Evolutionary conservation across 179 eudicot species (phyloP).

Genomic region (Camellia oleifera): DNA sequence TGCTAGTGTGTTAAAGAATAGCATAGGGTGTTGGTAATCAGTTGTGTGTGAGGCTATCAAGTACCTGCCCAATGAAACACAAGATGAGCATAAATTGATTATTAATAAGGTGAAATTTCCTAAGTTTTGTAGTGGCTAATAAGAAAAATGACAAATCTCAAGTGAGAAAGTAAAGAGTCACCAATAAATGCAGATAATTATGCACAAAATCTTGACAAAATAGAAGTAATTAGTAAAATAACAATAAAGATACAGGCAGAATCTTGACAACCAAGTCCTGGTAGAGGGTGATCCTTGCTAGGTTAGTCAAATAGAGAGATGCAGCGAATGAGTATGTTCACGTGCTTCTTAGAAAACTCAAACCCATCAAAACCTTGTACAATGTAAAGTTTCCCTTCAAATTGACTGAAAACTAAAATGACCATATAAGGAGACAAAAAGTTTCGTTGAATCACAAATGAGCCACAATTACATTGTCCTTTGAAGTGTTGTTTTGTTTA

Average conservation of each 20-base stretch:
- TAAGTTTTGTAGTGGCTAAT: background rate
- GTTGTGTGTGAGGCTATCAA: slow-evolving; percentile 55
- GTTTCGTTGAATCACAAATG: too few species aligned
- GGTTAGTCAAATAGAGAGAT: background rate
- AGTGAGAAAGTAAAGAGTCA: background rate
- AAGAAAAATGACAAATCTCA: background rate
- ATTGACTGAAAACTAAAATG: too few species aligned
- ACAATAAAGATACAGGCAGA: too few species aligned
- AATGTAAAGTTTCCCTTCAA: background rate
- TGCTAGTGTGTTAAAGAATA: slow-evolving; percentile 44
- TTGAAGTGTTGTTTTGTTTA: too few species aligned
- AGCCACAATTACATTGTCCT: too few species aligned
- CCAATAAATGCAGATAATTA: background rate
- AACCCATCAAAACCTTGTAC: background rate
- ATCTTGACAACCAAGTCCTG: too few species aligned
- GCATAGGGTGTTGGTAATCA: slow-evolving; percentile 53
- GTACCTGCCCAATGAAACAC: slow-evolving; percentile 31
- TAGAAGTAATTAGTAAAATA: background rate
- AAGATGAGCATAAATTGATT: background rate
- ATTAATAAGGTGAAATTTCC: background rate
- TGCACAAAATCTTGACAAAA: background rate
- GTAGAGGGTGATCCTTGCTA: background rate
- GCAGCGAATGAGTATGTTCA: background rate
- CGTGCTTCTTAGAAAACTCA: background rate
- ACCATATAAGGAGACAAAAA: too few species aligned